Evolutionary conservation across 1,139 yeast species (phyloP).

Genomic region (Geotrichum citri-aurantii): DNA sequence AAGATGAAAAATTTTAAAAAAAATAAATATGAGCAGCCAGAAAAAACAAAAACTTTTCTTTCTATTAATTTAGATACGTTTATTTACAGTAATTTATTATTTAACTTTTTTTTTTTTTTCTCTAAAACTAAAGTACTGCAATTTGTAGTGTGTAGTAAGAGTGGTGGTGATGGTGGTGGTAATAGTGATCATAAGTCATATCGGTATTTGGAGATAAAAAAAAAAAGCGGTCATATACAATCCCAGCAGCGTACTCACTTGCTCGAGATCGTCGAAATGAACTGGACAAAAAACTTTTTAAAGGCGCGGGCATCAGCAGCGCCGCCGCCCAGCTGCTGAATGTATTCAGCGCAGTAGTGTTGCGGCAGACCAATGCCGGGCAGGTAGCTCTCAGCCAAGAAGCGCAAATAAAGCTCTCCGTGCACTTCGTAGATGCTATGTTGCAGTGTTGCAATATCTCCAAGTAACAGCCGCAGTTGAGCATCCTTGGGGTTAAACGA

Average conservation of each 20-base stretch:
- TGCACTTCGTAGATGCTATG: constrained; percentile 48
- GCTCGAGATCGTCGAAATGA: background rate
- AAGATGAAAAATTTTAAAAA: too few relatives aligned
- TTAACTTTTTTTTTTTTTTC: too few relatives aligned
- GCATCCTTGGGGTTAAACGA: constrained; percentile 70
- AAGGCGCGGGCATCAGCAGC: constrained; percentile 28
- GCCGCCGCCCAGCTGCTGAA: constrained; percentile 22
- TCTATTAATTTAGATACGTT: too few relatives aligned
- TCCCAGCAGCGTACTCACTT: background rate
- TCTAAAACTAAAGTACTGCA: too few relatives aligned
- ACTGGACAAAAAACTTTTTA: constrained; percentile 27
- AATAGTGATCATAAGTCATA: background rate
- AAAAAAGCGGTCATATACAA: too few relatives aligned
- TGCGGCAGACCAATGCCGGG: constrained; percentile 31
- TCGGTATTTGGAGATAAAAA: background rate
- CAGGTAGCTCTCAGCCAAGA: constrained; percentile 27
- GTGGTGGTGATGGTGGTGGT: background rate
- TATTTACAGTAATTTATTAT: too few relatives aligned
- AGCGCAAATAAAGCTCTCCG: constrained; percentile 30
- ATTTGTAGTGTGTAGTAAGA: too few relatives aligned
- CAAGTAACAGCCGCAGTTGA: constrained; percentile 64
- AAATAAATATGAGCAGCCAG: too few relatives aligned
- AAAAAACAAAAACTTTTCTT: too few relatives aligned
- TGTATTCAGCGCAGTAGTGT: constrained; percentile 27
- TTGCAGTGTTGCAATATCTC: constrained; percentile 67